Conservation (phyloP, 2,329 filamentous ascomycete genomes). For the Aspergillus hiratsukae region DNA sequence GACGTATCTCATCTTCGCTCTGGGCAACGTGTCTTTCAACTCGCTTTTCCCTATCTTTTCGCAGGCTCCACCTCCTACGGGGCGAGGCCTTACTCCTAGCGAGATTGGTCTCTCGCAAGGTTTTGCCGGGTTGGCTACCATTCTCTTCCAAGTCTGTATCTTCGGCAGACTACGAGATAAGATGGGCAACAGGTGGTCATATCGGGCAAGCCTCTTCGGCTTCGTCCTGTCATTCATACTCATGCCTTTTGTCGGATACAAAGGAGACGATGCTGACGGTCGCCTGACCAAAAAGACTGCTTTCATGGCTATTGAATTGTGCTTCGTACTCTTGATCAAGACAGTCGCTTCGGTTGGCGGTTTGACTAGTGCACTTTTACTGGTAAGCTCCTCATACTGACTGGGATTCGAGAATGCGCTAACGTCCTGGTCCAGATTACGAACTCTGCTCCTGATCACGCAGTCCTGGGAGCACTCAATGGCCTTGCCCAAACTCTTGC, state of each 20-base stretch:
- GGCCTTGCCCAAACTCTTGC: constrained; percentile 91
- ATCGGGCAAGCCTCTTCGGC: constrained; percentile 70
- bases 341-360: constrained; percentile 87
- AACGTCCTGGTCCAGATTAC: constrained; percentile 61
- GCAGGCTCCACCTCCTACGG: constrained; percentile 67
- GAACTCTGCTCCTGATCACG: constrained; percentile 82
- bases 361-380: constrained; percentile 77
- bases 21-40: constrained; percentile 93
- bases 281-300: constrained; percentile 56
- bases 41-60: constrained; percentile 92
- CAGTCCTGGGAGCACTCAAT: constrained; percentile 83
- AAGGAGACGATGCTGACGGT: constrained; percentile 56
- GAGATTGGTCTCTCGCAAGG: constrained; percentile 84
- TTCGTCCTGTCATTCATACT: constrained; percentile 77
- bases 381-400: constrained; percentile 53
- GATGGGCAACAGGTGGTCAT: constrained; percentile 81
- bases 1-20: constrained; percentile 89
- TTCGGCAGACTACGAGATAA: constrained; percentile 75
- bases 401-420: background rate
- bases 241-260: constrained; percentile 87
- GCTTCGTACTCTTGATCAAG: constrained; percentile 74
- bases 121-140: constrained; percentile 78
- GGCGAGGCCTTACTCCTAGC: constrained; percentile 68
- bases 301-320: constrained; percentile 79
- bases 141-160: constrained; percentile 81